Conservation (phyloP, 306 rosid genomes). For the Cercis canadensis region DNA sequence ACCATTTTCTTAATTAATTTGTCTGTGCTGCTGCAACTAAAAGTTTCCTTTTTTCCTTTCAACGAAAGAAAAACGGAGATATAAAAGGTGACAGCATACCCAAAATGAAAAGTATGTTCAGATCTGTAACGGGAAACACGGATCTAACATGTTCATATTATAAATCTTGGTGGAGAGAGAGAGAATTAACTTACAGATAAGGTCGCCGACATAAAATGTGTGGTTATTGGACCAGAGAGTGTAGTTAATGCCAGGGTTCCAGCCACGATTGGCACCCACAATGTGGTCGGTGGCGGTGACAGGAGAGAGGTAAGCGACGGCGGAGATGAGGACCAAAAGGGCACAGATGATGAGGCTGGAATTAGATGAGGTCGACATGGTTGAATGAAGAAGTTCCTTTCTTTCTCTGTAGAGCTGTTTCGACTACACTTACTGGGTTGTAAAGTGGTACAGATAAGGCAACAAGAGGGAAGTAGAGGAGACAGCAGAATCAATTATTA, state of each 20-base stretch:
- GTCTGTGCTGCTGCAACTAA: too few relatives aligned
- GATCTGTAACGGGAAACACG: constrained; percentile 6
- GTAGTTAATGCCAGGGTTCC: constrained; percentile 87
- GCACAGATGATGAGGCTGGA: constrained; percentile 33
- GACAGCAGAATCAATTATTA: neutral
- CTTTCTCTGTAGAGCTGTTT: neutral
- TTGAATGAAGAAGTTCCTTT: neutral
- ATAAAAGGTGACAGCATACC: neutral
- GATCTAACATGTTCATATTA: neutral
- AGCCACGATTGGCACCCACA: constrained; percentile 92
- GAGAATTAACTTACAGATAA: constrained; percentile 58
- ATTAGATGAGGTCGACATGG: constrained; percentile 27
- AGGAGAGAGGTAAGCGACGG: constrained; percentile 38
- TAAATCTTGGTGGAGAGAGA: neutral
- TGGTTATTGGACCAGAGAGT: constrained; percentile 92
- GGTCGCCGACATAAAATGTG: constrained; percentile 83
- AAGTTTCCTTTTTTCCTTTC: neutral
- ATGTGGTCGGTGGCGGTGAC: constrained; percentile 77
- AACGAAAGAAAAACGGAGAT: neutral
- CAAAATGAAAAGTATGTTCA: constrained; percentile 19
- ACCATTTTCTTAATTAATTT: too few relatives aligned
- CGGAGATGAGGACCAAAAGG: constrained; percentile 38
- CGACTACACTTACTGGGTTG: neutral
- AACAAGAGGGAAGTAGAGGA: neutral
- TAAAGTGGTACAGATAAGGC: neutral